Evolutionary conservation across 305 asterid species (phyloP).

Genomic region (Fraxinus latifolia): DNA sequence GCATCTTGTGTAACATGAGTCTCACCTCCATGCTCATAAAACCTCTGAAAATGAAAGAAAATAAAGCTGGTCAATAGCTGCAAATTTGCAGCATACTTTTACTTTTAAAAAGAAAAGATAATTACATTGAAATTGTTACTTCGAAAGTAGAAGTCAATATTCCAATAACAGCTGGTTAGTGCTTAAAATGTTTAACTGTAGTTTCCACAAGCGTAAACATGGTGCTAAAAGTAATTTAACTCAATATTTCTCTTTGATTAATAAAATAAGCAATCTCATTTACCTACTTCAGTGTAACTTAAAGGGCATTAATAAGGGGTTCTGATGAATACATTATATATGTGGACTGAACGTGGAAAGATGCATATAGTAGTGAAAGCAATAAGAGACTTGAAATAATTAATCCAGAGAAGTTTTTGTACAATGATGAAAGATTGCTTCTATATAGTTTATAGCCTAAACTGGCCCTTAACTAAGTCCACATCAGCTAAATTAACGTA

Average conservation of each 20-base stretch:
- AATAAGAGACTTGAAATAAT: neutral
- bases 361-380: neutral
- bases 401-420: neutral
- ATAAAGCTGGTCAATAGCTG: neutral
- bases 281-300: neutral
- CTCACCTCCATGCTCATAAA: conserved; percentile 95
- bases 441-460: neutral
- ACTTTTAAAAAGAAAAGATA: neutral
- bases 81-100: neutral
- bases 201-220: neutral
- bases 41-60: conserved; percentile 59
- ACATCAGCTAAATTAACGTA: neutral
- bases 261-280: neutral
- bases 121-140: neutral
- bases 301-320: neutral
- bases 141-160: neutral
- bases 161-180: neutral
- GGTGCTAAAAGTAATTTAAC: neutral
- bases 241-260: neutral
- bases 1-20: conserved; percentile 74
- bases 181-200: neutral
- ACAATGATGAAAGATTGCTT: neutral
- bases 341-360: neutral
- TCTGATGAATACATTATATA: neutral
- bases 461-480: neutral